phyloP scores from a whole-genome alignment of 192 early-diverging fungal genomes.

The Chytriomyces sp. region DNA sequence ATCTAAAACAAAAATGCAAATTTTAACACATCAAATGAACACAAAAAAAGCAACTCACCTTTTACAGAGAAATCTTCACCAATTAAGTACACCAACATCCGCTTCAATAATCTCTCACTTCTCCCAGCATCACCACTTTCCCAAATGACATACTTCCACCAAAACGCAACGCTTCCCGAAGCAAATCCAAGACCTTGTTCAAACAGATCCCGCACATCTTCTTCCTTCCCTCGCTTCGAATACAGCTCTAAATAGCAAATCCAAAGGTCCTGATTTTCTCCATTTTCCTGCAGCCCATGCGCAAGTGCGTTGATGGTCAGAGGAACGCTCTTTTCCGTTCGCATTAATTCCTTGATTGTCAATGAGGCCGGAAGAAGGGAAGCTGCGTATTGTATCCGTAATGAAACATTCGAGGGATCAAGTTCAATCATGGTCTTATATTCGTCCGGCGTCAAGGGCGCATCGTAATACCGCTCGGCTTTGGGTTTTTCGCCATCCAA shows the following conservation, averaged over 20 bases:
- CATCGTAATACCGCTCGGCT: slow-evolving; percentile 6
- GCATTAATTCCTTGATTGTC: slow-evolving; percentile 17
- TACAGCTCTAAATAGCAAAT: slow-evolving; percentile 24
- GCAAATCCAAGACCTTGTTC: slow-evolving; percentile 24
- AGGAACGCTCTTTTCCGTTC: background rate
- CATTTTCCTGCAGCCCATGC: slow-evolving; percentile 2
- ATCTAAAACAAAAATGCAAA: too few species aligned
- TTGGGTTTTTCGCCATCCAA: slow-evolving; percentile 12
- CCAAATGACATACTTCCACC: slow-evolving; percentile 28
- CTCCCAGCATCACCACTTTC: background rate
- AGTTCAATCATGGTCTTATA: slow-evolving; percentile 18
- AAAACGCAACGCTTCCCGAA: slow-evolving; percentile 9
- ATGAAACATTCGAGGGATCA: slow-evolving; percentile 7
- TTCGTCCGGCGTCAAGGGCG: background rate
- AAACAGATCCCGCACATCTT: slow-evolving; percentile 28
- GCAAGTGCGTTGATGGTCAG: slow-evolving; percentile 5
- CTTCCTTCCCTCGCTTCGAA: background rate
- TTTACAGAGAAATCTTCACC: background rate
- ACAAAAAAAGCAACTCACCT: too few species aligned
- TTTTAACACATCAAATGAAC: too few species aligned
- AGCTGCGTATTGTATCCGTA: slow-evolving; percentile 11
- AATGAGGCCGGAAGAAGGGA: slow-evolving; percentile 8
- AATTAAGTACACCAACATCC: slow-evolving; percentile 16
- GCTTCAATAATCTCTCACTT: slow-evolving; percentile 5
- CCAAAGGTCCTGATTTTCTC: slow-evolving; percentile 22